Percentiles rank a stretch among this genome's conserved stretches.
These are phyloP conservation scores for Lecanicillium sp. DNA, from an alignment of 2,329 filamentous ascomycete species.

Conservation along the genomic window DNA sequence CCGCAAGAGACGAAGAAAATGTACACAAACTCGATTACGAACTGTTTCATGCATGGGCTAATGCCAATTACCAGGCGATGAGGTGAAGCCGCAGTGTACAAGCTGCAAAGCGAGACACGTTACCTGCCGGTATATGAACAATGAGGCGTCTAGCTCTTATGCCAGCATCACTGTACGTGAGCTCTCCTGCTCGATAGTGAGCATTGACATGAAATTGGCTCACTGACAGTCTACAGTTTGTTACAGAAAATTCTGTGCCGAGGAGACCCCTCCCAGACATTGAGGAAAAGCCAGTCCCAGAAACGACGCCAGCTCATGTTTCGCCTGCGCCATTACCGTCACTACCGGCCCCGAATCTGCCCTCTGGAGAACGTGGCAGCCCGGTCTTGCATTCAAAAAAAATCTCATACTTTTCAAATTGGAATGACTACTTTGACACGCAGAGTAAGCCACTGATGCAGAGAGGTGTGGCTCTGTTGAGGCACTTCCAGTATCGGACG, in stretches of 20 bases:
- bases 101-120: conserved; percentile 11
- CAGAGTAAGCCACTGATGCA: conserved; percentile 3
- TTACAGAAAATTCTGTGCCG: no score
- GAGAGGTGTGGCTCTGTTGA: conserved; percentile 9
- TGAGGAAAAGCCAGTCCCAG: no score
- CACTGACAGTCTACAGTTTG: no score
- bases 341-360: no score
- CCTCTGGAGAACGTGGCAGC: no score
- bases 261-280: no score
- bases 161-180: conserved; percentile 9
- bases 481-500: conserved; percentile 15
- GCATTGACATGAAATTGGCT: no score
- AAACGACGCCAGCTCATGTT: no score
- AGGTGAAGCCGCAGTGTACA: conserved; percentile 12
- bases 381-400: neutral
- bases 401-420: conserved; percentile 4
- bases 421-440: conserved; percentile 13
- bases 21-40: conserved; percentile 1
- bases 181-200: neutral
- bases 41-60: neutral
- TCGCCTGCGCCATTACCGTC: no score
- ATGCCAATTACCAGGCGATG: conserved; percentile 9
- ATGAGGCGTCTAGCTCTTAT: conserved; percentile 1
- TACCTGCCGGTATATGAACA: conserved; percentile 9
- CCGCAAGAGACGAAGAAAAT: conserved; percentile 14